phyloP scores from a whole-genome alignment of 129 eudicot species.

The Pseudognaphalium luteoalbum region DNA sequence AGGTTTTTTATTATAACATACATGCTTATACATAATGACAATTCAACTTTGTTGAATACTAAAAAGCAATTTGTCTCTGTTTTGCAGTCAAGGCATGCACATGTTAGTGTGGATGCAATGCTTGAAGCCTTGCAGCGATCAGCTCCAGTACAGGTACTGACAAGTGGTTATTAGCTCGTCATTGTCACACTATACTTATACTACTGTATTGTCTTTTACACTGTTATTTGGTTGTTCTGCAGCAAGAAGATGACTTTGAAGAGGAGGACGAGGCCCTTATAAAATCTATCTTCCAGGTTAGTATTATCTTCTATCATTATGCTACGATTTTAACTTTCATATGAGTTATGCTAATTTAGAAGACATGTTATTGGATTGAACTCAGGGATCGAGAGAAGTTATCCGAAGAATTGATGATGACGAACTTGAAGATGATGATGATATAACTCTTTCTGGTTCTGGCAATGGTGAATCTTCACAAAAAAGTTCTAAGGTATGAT shows the following conservation, averaged over 20 bases:
- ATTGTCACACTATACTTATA: background rate
- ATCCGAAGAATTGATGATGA: conserved; percentile 57
- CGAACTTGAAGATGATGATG: conserved; percentile 54
- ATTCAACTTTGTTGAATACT: background rate
- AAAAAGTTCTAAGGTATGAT: conserved; percentile 17
- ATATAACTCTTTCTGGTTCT: conserved; percentile 4
- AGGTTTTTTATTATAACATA: conserved; percentile 30
- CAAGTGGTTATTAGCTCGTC: background rate
- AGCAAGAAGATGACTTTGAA: conserved; percentile 49
- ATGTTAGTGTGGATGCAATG: conserved; percentile 70
- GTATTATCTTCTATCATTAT: background rate
- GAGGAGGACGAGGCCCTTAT: conserved; percentile 73
- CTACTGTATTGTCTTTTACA: background rate
- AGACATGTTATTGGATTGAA: background rate
- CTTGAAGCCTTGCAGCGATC: conserved; percentile 45
- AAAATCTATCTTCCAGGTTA: conserved; percentile 53
- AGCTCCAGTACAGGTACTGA: conserved; percentile 1
- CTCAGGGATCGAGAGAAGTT: conserved; percentile 46
- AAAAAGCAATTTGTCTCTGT: conserved; percentile 18
- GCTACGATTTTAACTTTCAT: background rate
- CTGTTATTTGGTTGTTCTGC: background rate
- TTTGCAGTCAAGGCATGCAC: conserved; percentile 75
- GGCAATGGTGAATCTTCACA: conserved; percentile 8
- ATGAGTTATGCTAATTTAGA: background rate
- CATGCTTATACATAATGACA: background rate